phyloP scores from a whole-genome alignment of 805 yeast species.

The Kluyveromyces dobzhanskii region DNA sequence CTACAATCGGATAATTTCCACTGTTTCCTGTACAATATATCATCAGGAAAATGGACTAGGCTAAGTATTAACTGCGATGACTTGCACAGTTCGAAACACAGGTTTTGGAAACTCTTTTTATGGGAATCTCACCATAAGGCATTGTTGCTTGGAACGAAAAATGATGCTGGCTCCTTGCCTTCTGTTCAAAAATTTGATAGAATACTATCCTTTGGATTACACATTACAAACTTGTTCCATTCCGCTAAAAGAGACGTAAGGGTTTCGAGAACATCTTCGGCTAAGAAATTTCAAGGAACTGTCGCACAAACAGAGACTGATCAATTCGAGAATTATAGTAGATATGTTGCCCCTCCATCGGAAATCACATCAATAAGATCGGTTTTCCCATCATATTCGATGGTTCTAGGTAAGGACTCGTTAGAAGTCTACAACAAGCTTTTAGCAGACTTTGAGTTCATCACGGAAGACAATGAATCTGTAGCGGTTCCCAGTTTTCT shows the following conservation, averaged over 20 bases:
- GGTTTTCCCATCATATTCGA: slow-evolving; percentile 69
- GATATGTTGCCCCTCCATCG: slow-evolving; percentile 65
- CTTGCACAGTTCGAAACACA: slow-evolving; percentile 45
- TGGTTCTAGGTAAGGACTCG: slow-evolving; percentile 68
- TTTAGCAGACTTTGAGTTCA: slow-evolving; percentile 62
- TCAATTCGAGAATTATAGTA: slow-evolving; percentile 59
- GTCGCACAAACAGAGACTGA: slow-evolving; percentile 4
- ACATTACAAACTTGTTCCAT: slow-evolving; percentile 40
- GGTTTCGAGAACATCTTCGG: slow-evolving; percentile 2
- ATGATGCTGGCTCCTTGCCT: slow-evolving; percentile 20
- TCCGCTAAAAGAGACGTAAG: slow-evolving; percentile 1
- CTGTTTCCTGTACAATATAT: slow-evolving; percentile 26
- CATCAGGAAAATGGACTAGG: slow-evolving; percentile 49
- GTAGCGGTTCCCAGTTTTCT: slow-evolving; percentile 53
- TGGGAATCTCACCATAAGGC: slow-evolving; percentile 78
- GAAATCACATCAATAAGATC: slow-evolving; percentile 59
- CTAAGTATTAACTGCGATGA: slow-evolving; percentile 45
- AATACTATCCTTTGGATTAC: slow-evolving; percentile 44
- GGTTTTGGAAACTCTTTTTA: slow-evolving; percentile 59
- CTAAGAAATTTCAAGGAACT: slow-evolving; percentile 1
- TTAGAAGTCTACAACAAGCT: slow-evolving; percentile 57
- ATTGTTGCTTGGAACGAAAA: slow-evolving; percentile 44
- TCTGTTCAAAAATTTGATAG: slow-evolving; percentile 37
- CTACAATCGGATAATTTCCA: slow-evolving; percentile 24
- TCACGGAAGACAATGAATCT: slow-evolving; percentile 63